Conservation (phyloP, 257 asterid species). For the Solanum phureja region DNA sequence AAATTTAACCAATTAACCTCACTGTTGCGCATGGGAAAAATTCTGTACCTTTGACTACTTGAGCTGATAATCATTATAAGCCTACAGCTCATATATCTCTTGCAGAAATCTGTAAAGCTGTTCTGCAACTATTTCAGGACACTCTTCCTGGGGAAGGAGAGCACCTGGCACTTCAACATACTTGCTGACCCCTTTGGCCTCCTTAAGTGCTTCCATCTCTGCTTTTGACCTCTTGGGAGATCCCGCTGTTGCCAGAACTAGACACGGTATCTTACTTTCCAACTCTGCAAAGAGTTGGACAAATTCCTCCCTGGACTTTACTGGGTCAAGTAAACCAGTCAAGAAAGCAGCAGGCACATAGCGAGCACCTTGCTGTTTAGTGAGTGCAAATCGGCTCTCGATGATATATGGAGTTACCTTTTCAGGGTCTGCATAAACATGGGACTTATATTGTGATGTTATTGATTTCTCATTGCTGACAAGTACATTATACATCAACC, state of each 20-base stretch:
- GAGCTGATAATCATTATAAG: background rate
- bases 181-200: slow-evolving; percentile 67
- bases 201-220: slow-evolving; percentile 89
- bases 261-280: slow-evolving; percentile 49
- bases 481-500: slow-evolving; percentile 97
- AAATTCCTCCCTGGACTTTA: slow-evolving; percentile 70
- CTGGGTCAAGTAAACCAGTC: slow-evolving; percentile 93
- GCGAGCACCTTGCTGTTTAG: slow-evolving; percentile 76
- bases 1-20: background rate
- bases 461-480: slow-evolving; percentile 95
- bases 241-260: slow-evolving; percentile 53
- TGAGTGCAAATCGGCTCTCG: slow-evolving; percentile 78
- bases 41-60: slow-evolving; percentile 16
- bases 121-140: slow-evolving; percentile 66
- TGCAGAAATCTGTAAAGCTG: slow-evolving; percentile 56
- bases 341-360: slow-evolving; percentile 92
- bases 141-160: slow-evolving; percentile 93
- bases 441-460: slow-evolving; percentile 88
- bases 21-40: background rate
- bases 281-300: slow-evolving; percentile 54
- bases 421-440: slow-evolving; percentile 80
- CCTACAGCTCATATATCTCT: slow-evolving; percentile 32
- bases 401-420: slow-evolving; percentile 65
- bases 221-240: slow-evolving; percentile 94
- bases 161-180: slow-evolving; percentile 80